phyloP scores from a whole-genome alignment of 768 basidiomycete species.

The Hericium erinaceus region DNA sequence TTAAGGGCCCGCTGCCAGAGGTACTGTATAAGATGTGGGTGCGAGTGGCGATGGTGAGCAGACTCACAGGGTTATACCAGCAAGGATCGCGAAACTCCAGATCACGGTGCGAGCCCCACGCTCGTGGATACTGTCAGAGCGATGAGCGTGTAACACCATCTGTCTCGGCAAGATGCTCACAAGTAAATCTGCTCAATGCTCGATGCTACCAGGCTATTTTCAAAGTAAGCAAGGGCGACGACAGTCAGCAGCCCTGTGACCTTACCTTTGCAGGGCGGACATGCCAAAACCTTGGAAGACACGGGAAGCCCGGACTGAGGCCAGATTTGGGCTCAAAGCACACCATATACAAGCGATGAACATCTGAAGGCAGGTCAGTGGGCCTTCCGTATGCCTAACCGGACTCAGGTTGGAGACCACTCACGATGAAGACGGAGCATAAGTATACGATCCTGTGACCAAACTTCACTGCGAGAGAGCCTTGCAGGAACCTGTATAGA shows the following conservation, averaged over 20 bases:
- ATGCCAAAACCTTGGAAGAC: constrained; percentile 39
- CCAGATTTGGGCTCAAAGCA: constrained; percentile 31
- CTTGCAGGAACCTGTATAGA: constrained; percentile 26
- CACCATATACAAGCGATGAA: constrained; percentile 38
- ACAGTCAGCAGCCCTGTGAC: background rate
- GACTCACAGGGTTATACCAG: constrained; percentile 32
- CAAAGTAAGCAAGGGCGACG: background rate
- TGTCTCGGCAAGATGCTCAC: constrained; percentile 13
- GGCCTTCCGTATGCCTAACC: background rate
- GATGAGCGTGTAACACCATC: background rate
- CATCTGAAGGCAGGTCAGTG: constrained; percentile 21
- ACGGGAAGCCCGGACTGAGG: constrained; percentile 32
- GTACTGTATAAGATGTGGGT: background rate
- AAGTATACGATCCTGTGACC: constrained; percentile 38
- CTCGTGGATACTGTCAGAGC: constrained; percentile 28
- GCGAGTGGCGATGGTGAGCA: background rate
- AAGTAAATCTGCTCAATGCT: constrained; percentile 36
- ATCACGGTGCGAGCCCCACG: constrained; percentile 33
- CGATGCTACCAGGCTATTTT: constrained; percentile 28
- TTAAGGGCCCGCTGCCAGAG: constrained; percentile 28
- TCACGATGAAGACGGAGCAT: constrained; percentile 29
- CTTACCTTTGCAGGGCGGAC: constrained; percentile 32
- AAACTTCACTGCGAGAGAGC: constrained; percentile 32
- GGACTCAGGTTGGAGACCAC: background rate
- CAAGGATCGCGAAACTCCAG: constrained; percentile 37